Percentiles rank a stretch among this genome's conserved stretches.
Conservation (phyloP, 2,329 filamentous ascomycete genomes). For the Penicillium thymicola region DNA sequence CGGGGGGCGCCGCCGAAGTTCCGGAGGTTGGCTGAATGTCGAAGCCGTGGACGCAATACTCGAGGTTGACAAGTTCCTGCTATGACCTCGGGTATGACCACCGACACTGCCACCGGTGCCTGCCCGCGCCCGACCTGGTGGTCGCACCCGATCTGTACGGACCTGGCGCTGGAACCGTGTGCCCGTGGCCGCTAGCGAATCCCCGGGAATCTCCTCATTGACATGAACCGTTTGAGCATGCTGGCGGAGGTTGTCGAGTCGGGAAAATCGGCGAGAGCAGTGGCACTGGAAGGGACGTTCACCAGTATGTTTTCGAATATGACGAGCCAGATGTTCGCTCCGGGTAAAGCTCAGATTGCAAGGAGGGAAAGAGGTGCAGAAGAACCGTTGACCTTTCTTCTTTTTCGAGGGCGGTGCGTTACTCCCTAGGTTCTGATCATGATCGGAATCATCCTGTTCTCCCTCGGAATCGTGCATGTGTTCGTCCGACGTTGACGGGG, state of each 20-base stretch:
- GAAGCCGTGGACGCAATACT: constrained; percentile 77
- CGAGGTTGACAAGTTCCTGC: constrained; percentile 79
- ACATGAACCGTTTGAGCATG: constrained; percentile 97
- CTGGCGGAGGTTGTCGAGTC: constrained; percentile 90
- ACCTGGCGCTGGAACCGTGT: constrained; percentile 91
- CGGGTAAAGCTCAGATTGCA: constrained; percentile 93
- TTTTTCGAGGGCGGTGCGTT: constrained; percentile 74
- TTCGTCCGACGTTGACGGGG: constrained; percentile 53
- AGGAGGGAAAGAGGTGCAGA: constrained; percentile 90
- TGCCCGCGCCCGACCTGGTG: constrained; percentile 70
- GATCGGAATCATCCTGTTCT: constrained; percentile 63
- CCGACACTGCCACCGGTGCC: constrained; percentile 72
- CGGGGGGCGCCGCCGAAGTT: constrained; percentile 69
- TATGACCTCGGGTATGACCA: constrained; percentile 72
- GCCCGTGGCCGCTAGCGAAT: constrained; percentile 88
- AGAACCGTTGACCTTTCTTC: constrained; percentile 95
- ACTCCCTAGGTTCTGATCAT: constrained; percentile 61
- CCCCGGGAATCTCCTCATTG: constrained; percentile 92
- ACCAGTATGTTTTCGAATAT: constrained; percentile 97
- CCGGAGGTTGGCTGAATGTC: constrained; percentile 60
- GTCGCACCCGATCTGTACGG: constrained; percentile 77
- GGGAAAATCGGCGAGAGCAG: constrained; percentile 86
- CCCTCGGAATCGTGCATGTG: constrained; percentile 74
- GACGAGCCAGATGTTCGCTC: constrained; percentile 90
- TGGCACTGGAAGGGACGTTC: constrained; percentile 97